Evolutionary conservation across 805 yeast species (phyloP), one percentile per base, ranked within the genome.

Genomic region (Myxozyma monticola): DNA sequence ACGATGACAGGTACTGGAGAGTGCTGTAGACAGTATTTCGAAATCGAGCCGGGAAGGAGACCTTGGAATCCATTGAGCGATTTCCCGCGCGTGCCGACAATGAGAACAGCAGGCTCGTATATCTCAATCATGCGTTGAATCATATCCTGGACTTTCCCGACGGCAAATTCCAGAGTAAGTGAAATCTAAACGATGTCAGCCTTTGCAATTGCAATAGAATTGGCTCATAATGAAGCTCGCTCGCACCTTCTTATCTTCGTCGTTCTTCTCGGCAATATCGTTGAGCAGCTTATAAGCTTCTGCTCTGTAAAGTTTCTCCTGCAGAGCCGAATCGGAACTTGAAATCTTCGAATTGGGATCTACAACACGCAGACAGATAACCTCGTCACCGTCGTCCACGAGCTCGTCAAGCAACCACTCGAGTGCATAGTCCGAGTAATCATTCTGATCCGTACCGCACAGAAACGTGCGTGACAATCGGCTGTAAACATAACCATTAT

Each of bases 1-100:
- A 76, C 75, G 33, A 74, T 64, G 1, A 75, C 77, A 0, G 80
- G 80, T 5, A 76, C 67, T 1, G 69, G 69, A 6, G 77, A 71
- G 46, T 70, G 72, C 50, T 74, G 75, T n/a, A 76, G 60, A 57
- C 75, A 76, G 53, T 73, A 71, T 52, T 76, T 76, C 2, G 78
- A 74, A 62, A 76, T 65, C 1, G 77, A 71, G 31, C 76, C 75
- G 0, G 78, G 75, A 40, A 75, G 54, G 3, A 73, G 64, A 8
- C 71, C 72, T 37, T 65, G 72, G 46, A 76, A 66, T 0, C 75
- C 75, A 15, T 73, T 68, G 43, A 68, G 65, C 2, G 66, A 58
- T 31, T 69, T 68, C 8, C 74, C 74, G 22, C 70, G 66, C 2
- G 77, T 71, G 3, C 80, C 80, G 34, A 76, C 77, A 10, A 76